These are phyloP conservation scores for Cercospora sp. DNA, from an alignment of 2,329 filamentous ascomycete species.

Conservation along the genomic window DNA sequence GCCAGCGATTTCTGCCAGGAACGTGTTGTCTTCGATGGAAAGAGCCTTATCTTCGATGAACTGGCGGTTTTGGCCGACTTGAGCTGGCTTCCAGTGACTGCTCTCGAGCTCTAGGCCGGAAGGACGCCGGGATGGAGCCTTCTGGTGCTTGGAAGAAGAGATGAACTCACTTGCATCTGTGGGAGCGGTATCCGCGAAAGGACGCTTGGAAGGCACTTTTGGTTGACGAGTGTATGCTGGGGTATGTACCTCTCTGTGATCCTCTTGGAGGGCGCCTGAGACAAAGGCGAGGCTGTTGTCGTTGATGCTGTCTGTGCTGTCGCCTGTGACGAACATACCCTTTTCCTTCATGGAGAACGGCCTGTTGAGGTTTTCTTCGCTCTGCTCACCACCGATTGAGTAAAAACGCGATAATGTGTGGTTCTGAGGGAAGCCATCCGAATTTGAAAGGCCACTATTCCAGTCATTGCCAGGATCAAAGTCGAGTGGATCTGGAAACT, in stretches of 20 bases:
- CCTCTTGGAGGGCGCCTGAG: no score
- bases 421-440: not conserved
- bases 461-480: not conserved
- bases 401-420: no score
- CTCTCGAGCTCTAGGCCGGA: not conserved
- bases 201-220: not conserved
- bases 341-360: not conserved
- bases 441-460: not conserved
- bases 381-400: no score
- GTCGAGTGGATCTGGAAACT: not conserved
- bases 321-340: slow-evolving; percentile 16
- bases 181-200: slow-evolving; percentile 7
- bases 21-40: slow-evolving; percentile 8
- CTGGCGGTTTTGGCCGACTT: not conserved
- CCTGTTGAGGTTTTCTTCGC: no score
- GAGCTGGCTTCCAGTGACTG: not conserved
- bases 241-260: no score
- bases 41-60: not conserved
- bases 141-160: slow-evolving; percentile 14
- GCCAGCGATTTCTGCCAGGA: not conserved
- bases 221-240: not conserved
- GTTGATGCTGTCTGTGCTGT: slow-evolving; percentile 18
- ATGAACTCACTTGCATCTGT: slow-evolving; percentile 4
- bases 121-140: not conserved
- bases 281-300: not conserved